These are phyloP conservation scores for Ascochyta fabae DNA, from an alignment of 2,329 filamentous ascomycete genomes.

Conservation along the genomic window DNA sequence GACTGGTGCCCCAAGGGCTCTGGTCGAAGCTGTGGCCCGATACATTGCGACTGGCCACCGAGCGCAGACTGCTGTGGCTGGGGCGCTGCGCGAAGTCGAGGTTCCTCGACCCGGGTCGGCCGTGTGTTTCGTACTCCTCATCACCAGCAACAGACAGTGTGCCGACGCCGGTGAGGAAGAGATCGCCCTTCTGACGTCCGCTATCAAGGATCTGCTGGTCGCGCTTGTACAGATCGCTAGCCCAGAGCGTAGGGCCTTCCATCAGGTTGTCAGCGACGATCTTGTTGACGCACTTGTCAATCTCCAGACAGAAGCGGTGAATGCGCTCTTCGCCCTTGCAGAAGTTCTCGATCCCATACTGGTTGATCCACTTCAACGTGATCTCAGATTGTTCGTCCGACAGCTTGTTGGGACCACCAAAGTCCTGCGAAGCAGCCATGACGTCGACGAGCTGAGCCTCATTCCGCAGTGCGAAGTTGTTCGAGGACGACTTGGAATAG, in stretches of 20 bases:
- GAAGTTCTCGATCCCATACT: constrained; percentile 86
- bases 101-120: constrained; percentile 47
- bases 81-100: constrained; percentile 58
- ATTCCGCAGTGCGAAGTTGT: constrained; percentile 74
- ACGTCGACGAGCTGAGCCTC: constrained; percentile 88
- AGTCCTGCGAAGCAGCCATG: constrained; percentile 79
- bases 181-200: constrained; percentile 57
- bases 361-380: constrained; percentile 80
- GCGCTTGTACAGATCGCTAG: constrained; percentile 83
- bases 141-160: constrained; percentile 58
- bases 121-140: constrained; percentile 53
- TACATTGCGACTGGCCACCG: constrained; percentile 65
- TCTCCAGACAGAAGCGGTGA: constrained; percentile 89
- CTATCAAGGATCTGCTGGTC: constrained; percentile 70
- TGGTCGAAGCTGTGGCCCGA: constrained; percentile 76
- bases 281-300: constrained; percentile 84
- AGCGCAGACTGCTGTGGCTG: constrained; percentile 64
- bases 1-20: constrained; percentile 68
- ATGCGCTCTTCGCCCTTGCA: constrained; percentile 95
- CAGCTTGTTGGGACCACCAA: constrained; percentile 91
- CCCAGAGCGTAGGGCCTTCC: constrained; percentile 89
- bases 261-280: constrained; percentile 83
- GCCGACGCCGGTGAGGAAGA: constrained; percentile 55
- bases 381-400: constrained; percentile 94
- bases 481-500: constrained; percentile 55